Evolutionary conservation across 2,329 filamentous ascomycete species (phyloP), one percentile per base, ranked within the genome.

Genomic region (Westerdykella aurantiaca): DNA sequence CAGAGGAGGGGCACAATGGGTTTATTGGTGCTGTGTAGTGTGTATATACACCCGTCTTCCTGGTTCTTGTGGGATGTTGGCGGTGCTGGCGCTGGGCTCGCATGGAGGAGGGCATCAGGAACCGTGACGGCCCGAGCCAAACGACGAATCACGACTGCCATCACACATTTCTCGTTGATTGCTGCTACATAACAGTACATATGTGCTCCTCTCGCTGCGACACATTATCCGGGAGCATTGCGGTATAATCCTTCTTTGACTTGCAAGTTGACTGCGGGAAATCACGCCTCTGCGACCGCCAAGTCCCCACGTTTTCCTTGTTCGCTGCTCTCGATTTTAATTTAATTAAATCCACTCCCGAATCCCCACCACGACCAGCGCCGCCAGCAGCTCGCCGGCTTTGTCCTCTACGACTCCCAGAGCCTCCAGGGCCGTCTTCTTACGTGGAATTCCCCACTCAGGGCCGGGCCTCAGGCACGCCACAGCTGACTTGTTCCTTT

Each of bases 401-500:
- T 29, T 29, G 25, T 12, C 11, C 25, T 29, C 11, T 29, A 29
- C 18, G n/a, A n/a, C 18, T 21, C 3, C 18, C 4, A 21, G n/a
- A n/a, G n/a, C n/a, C 18, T 21, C 18, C 18, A 21, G 18, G 18
- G 18, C 18, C 18, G 6, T 6, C 18, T 21, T 21, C 18, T 21
- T 21, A 21, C 18, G 18, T 21, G 18, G 18, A 21, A 21, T 29
- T 29, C 7, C 13, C 34, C 13, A 35, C 14, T 13, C 7, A 35
- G 34, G 7, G 14, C 34, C 7, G 7, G 34, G 13, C 34, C 14
- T 35, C 34, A 13, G 37, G 46, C 48, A 50, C 43, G 50, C 52
- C 48, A 47, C 34, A 50, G 53, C 53, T 56, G 55, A 53, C 48
- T 48, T 46, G 47, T 48, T 54, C 46, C 53, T 51, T 52, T 49